Conservation (phyloP, 768 basidiomycete species). For the Pholiota microspora region DNA sequence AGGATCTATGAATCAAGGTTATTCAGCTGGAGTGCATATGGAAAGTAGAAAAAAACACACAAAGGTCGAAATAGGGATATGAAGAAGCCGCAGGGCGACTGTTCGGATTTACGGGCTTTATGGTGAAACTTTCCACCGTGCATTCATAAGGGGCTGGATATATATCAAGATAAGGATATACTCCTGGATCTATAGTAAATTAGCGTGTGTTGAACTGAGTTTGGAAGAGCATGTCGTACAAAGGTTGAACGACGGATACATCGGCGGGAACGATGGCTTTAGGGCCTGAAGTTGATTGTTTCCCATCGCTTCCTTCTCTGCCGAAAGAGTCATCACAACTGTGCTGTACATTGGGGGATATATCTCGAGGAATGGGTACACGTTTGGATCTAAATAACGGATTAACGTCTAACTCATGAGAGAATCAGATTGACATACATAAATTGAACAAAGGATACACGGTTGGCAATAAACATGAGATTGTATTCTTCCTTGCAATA, state of each 20-base stretch:
- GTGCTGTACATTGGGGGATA: not conserved
- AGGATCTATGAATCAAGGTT: no score
- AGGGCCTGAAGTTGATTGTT: not conserved
- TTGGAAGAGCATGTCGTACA: not conserved
- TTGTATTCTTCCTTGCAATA: not conserved
- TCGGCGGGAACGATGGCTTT: not conserved
- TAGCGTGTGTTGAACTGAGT: not conserved
- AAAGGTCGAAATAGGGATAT: no score
- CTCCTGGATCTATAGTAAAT: slow-evolving; percentile 11
- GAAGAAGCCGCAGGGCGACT: no score
- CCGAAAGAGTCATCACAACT: not conserved
- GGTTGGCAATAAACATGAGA: not conserved
- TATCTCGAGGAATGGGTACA: not conserved
- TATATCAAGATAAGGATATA: slow-evolving; percentile 15
- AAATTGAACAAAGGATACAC: slow-evolving; percentile 35
- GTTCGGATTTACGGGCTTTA: no score
- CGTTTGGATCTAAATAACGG: not conserved
- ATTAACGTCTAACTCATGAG: not conserved
- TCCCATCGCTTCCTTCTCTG: no score
- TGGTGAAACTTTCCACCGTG: no score
- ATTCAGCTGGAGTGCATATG: not conserved
- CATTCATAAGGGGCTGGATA: slow-evolving; percentile 14
- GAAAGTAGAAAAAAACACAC: no score
- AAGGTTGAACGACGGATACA: not conserved
- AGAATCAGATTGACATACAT: slow-evolving; percentile 25